Conservation (phyloP, 352 stramenopile species). For the Blastocystis sp. region DNA sequence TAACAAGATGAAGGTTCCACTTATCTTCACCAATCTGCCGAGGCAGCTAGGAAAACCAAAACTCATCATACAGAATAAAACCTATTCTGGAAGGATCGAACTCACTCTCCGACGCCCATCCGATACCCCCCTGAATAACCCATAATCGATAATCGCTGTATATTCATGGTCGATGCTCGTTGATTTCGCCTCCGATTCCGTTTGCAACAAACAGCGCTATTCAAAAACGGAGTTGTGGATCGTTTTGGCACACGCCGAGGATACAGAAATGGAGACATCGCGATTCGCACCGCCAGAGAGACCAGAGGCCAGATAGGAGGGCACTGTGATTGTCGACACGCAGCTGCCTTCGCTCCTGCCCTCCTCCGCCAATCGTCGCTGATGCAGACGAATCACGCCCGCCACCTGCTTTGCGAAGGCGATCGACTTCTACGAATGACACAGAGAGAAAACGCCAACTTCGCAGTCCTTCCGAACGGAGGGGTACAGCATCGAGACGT, state of each 20-base stretch:
- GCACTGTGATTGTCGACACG: background rate
- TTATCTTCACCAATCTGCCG: conserved; percentile 64
- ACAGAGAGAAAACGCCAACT: background rate
- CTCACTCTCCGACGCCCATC: background rate
- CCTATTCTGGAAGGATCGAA: conserved; percentile 65
- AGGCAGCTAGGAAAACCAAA: conserved; percentile 66
- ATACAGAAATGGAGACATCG: background rate
- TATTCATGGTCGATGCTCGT: background rate
- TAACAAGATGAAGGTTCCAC: conserved; percentile 67
- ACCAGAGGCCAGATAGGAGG: background rate
- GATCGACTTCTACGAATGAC: background rate
- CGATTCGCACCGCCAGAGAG: background rate
- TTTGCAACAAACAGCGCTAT: conserved; percentile 33
- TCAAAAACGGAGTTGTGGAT: conserved; percentile 11
- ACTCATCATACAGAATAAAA: conserved; percentile 72
- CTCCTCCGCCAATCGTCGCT: background rate
- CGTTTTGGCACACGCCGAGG: background rate
- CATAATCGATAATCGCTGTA: conserved; percentile 39
- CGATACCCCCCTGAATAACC: conserved; percentile 33
- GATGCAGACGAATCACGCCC: background rate
- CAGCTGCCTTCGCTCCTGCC: background rate
- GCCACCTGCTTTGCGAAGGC: background rate
- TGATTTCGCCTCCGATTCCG: background rate
- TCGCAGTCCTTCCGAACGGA: conserved; percentile 11
- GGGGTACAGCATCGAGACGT: conserved; percentile 9